Base-by-base conservation (phyloP, 2,329 filamentous ascomycete species). In the Xylogone sp. region DNA sequence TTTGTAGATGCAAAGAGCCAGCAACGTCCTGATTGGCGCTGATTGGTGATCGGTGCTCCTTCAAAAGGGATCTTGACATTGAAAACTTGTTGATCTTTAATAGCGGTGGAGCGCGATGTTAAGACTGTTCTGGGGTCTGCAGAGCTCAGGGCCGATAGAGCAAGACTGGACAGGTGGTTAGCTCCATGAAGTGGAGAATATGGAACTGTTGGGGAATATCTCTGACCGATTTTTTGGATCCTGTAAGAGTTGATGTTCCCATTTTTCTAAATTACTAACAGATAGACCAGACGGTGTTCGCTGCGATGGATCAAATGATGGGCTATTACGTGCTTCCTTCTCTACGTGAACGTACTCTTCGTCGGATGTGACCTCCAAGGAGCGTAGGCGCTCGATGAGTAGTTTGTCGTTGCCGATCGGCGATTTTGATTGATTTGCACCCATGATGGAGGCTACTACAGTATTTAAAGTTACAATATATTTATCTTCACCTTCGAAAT, bases 1-100 rank as follows among this genome's bases (percentile, higher is more conserved):
- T 96, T 96, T n/a, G 89, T 94, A 3, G 88, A 83, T 1, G 91
- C 91, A 61, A 96, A 96, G 56, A 96, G 81, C 91, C 91, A 96
- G 75, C 91, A 96, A 57, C 91, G 79, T 7, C 90, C 91, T 2
- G 87, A 91, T 7, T 81, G 81, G 29, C 86, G 79, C 72, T 96
- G 90, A 68, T 95, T 92, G 0, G 91, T 95, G 56, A 96, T 86
- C 0, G 91, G 91, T 0, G 77, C 79, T 46, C 90, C 91, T 68
- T 96, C 90, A 50, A 88, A 78, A 0, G 90, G 87, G 54, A 96
- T 91, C 67, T 83, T 84, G 67, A 91, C 71, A 65, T 92, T 95
- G 82, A 91, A 96, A 55, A 87, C 79, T 51, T 96, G 90, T 50
- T 83, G 86, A 65, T 94, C 87, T 42, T 78, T 71, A 53, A 90